Base-by-base conservation (phyloP, 2,329 filamentous ascomycete genomes). In the Aspergillus pseudonomiae region DNA sequence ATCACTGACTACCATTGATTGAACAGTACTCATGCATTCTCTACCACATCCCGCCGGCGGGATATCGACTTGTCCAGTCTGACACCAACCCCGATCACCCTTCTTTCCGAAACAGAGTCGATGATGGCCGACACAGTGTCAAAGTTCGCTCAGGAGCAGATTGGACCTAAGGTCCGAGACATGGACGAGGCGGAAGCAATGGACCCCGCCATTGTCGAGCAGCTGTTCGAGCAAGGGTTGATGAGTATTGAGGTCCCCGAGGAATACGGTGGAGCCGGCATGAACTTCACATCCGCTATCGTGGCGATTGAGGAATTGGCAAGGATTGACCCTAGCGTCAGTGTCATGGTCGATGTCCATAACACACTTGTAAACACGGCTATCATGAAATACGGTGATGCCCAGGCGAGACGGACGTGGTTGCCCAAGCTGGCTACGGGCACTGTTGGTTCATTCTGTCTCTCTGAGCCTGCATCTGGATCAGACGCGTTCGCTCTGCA, bases 181-280 rank as follows among this genome's bases (percentile, higher is more conserved):
- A 99, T 99, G 95, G 95, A 99, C 78, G 95, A 99, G 84, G 90
- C 90, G 34, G 95, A 99, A 84, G 80, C 86, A 63, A 98, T 99
- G 95, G 95, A 98, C 78, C 89, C 92, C 0, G 78, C 85, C 1
- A 80, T 99, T 9, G 91, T 99, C 6, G 93, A 97, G 82, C 91
- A 95, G 80, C 86, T 97, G 59, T 99, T 99, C 74, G 95, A 99
- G 83, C 94, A 98, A 77, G 95, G 95, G 0, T 84, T 99, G 57
- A 99, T 99, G 95, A 91, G 93, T 66, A 87, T 99, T 68, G 95
- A 99, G 82, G 97, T 99, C 63, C 94, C 95, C 19, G 95, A 99
- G 80, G 94, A 97, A 79, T 99, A 90, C 76, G 95, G 95, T 65
- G 95, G 95, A 65, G 92, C 94, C 0, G 95, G 94, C 71, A 98